Conservation (phyloP, 1,284 basidiomycete genomes). For the Apiotrichum siamense region DNA sequence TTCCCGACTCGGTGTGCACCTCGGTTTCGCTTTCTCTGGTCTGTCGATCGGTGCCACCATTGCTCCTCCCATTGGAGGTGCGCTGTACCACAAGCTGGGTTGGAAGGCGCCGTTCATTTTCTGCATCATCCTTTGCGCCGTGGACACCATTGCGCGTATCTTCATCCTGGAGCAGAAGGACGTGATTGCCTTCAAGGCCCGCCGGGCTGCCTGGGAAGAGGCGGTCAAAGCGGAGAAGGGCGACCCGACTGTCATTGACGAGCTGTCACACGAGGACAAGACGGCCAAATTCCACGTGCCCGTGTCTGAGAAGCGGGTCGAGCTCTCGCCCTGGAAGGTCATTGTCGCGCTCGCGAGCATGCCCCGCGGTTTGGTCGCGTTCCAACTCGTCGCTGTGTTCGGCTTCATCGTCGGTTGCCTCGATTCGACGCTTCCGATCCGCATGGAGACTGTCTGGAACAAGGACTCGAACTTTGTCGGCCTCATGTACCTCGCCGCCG, state of each 20-base stretch:
- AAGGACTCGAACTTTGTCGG: conserved; percentile 61
- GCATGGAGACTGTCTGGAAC: conserved; percentile 58
- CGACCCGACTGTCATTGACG: background rate
- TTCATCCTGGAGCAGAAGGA: conserved; percentile 47
- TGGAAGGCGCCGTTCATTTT: conserved; percentile 71
- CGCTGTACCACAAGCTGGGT: conserved; percentile 60
- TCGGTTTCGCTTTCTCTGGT: conserved; percentile 67
- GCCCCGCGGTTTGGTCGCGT: conserved; percentile 55
- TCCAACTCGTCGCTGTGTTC: conserved; percentile 56
- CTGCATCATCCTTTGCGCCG: conserved; percentile 55
- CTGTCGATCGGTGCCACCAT: conserved; percentile 55
- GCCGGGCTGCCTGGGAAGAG: background rate
- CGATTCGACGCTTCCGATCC: conserved; percentile 55
- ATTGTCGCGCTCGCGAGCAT: conserved; percentile 53
- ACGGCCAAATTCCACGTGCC: background rate
- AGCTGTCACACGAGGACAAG: background rate
- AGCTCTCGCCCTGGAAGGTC: conserved; percentile 45
- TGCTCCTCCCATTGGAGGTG: conserved; percentile 62
- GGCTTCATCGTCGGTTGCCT: conserved; percentile 48
- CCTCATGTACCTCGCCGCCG: conserved; percentile 63
- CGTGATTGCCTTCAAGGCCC: background rate
- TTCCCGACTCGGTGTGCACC: conserved; percentile 57
- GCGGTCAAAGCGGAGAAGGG: background rate
- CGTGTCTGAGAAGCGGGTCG: conserved; percentile 13
- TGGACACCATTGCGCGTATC: conserved; percentile 57